These are phyloP conservation scores for Beauveria sp. DNA, from an alignment of 2,329 filamentous ascomycete species.

Conservation along the genomic window DNA sequence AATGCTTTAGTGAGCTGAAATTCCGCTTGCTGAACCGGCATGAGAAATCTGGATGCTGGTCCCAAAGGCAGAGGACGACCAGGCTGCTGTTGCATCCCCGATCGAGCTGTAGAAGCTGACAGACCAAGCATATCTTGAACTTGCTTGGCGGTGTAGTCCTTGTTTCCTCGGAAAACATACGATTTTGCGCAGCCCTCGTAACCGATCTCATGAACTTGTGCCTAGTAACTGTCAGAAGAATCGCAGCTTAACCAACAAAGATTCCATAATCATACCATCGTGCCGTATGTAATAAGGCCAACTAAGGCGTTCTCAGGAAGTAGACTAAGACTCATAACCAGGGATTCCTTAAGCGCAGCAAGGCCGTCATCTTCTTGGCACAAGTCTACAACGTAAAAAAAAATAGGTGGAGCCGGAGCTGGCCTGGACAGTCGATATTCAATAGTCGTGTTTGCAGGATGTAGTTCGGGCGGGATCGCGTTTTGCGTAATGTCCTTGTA, in stretches of 20 bases:
- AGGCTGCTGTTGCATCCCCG: constrained; percentile 65
- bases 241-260: too few species aligned
- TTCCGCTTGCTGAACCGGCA: constrained; percentile 92
- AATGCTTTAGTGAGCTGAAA: constrained; percentile 95
- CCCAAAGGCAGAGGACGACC: constrained; percentile 71
- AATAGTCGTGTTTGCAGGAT: constrained; percentile 79
- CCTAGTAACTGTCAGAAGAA: constrained; percentile 36
- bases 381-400: constrained; percentile 83
- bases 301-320: constrained; percentile 78
- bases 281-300: constrained; percentile 80
- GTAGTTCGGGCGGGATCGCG: constrained; percentile 75
- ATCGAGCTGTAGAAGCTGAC: constrained; percentile 62
- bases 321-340: constrained; percentile 78
- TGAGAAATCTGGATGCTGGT: constrained; percentile 79
- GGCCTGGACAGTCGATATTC: constrained; percentile 73
- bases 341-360: constrained; percentile 73
- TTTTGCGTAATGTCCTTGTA: constrained; percentile 86
- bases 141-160: constrained; percentile 96
- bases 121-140: constrained; percentile 99
- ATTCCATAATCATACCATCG: constrained; percentile 57
- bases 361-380: constrained; percentile 85
- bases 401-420: constrained; percentile 79
- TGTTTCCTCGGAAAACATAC: constrained; percentile 95
- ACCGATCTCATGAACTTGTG: constrained; percentile 94
- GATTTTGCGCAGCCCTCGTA: constrained; percentile 98